Conservation (phyloP, 306 rosid genomes). For the Vachellia collinsii region DNA sequence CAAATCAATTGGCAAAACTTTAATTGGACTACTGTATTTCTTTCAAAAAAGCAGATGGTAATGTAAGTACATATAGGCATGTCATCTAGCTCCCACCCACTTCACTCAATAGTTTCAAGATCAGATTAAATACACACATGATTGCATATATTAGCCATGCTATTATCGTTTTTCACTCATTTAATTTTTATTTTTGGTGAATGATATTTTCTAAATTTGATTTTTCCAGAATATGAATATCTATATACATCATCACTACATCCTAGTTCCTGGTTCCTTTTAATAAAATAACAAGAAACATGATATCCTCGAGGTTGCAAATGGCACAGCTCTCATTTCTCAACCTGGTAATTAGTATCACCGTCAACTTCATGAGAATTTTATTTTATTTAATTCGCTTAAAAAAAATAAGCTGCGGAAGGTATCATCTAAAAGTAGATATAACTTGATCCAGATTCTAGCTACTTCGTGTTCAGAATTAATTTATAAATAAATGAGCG, state of each 20-base stretch:
- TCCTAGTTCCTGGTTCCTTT: background rate
- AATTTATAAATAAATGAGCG: background rate
- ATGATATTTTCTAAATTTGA: background rate
- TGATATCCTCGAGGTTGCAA: background rate
- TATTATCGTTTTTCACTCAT: background rate
- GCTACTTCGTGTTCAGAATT: too few species aligned
- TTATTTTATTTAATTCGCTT: background rate
- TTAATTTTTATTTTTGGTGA: background rate
- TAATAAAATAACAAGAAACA: background rate
- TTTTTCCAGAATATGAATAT: background rate
- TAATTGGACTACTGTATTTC: too few species aligned
- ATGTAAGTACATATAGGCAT: too few species aligned
- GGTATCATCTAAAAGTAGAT: background rate
- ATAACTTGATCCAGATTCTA: background rate
- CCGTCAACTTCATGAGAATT: background rate
- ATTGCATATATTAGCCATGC: background rate
- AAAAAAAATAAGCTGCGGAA: too few species aligned
- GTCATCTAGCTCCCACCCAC: too few species aligned
- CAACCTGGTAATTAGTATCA: background rate
- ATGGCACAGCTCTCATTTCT: background rate
- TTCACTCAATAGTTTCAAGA: too few species aligned
- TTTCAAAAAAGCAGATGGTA: too few species aligned
- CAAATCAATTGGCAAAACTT: too few species aligned
- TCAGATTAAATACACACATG: too few species aligned
- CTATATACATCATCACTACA: background rate